phyloP scores from a whole-genome alignment of 202 grass and related monocot species.

The Digitaria exilis region DNA sequence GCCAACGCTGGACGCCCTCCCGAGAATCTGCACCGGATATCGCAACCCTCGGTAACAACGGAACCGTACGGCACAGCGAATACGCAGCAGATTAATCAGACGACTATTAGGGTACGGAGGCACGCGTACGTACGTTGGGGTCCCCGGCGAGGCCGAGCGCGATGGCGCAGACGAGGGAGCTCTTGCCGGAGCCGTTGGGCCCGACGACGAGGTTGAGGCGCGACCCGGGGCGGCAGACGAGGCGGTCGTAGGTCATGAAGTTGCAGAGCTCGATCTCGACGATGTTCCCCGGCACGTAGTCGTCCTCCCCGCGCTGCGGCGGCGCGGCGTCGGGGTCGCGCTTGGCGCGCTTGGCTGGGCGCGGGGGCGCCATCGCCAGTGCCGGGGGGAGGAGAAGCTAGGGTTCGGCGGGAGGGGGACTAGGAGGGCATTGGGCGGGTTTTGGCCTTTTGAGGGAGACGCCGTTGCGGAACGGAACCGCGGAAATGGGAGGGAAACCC shows the following conservation, averaged over 20 bases:
- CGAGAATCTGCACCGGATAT: conserved; percentile 59
- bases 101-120: neutral
- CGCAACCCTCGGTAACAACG: neutral
- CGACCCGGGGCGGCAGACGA: conserved; percentile 78
- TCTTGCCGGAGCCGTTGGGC: conserved; percentile 92
- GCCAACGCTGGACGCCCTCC: conserved; percentile 73
- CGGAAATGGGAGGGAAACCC: neutral
- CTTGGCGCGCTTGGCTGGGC: conserved; percentile 69
- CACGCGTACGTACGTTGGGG: conserved; percentile 47
- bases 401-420: neutral
- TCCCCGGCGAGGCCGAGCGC: conserved; percentile 82
- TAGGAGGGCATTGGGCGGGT: conserved; percentile 28
- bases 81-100: neutral
- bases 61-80: neutral
- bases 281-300: conserved; percentile 95
- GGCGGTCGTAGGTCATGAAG: conserved; percentile 96
- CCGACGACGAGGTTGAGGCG: conserved; percentile 94
- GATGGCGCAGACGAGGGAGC: conserved; percentile 87
- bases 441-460: neutral
- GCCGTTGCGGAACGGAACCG: too few relatives aligned
- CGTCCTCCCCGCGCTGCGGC: conserved; percentile 71
- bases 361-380: conserved; percentile 50
- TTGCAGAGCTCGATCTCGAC: conserved; percentile 87
- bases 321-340: conserved; percentile 20
- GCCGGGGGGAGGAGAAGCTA: neutral